Percentiles rank a stretch among this genome's conserved stretches.
These are phyloP conservation scores for Suillus plorans DNA, from an alignment of 768 basidiomycete genomes.

Conservation along the genomic window DNA sequence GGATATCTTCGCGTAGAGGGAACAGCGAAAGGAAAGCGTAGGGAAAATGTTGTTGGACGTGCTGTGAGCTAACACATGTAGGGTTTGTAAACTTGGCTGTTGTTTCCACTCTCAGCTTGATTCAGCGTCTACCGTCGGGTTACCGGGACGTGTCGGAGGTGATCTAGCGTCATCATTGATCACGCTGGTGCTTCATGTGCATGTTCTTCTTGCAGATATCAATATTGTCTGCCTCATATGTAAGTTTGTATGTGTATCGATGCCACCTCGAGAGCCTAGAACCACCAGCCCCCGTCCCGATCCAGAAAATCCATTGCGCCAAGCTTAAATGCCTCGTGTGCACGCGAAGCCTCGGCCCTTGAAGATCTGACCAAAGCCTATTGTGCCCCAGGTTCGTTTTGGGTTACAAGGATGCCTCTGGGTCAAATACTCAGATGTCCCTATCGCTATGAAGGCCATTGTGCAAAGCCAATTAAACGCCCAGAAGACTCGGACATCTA, in stretches of 20 bases:
- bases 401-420: constrained; percentile 40
- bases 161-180: background rate
- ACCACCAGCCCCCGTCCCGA: background rate
- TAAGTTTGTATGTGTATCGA: background rate
- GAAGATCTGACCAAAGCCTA: background rate
- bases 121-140: background rate
- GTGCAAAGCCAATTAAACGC: constrained; percentile 24
- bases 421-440: constrained; percentile 51
- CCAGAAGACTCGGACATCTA: constrained; percentile 22
- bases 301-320: background rate
- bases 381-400: constrained; percentile 22
- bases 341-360: no score
- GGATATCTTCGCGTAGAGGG: constrained; percentile 15
- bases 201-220: background rate
- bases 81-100: background rate
- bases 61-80: constrained; percentile 15
- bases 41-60: constrained; percentile 11
- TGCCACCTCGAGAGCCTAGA: background rate
- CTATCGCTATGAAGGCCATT: constrained; percentile 31
- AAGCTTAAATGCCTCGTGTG: background rate
- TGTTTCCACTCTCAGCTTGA: background rate
- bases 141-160: background rate
- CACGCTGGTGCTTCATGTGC: background rate
- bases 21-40: constrained; percentile 17
- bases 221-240: background rate